Base-by-base conservation (phyloP, 192 early-diverging fungal genomes). In the Coemansia reversa region DNA sequence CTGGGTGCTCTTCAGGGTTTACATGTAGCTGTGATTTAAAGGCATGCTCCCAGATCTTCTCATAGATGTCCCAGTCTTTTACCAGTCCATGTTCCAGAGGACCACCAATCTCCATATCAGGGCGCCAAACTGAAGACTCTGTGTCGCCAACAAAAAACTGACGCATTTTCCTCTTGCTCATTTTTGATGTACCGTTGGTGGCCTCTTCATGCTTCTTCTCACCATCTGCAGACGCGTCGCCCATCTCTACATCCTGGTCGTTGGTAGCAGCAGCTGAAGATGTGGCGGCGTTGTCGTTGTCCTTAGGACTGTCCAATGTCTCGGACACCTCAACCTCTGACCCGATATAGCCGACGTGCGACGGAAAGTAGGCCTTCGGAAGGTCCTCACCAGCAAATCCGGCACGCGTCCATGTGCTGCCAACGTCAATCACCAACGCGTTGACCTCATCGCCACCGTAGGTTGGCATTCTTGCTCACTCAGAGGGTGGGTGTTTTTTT, bases 381-480 rank as follows among this genome's bases (percentile, higher is more conserved):
- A 87, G 84, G 77, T 99, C 96, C 68, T 98, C 96, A 59, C 97
- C 97, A n/a, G 95, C 93, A 77, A 91, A 97, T 55, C 97, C 97
- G 22, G 93, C 94, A 55, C 92, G 92, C 33, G 90, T 90, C 78
- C 86, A 89, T 48, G 87, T 86, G 63, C 89, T 87, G 45, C 97
- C 97, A 48, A 97, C 83, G 66, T 98, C 96, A 63, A 99, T 70
- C 32, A 99, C 95, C 19, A 99, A 68, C 7, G 94, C 96, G 52
- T 88, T 87, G 51, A 97, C 94, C 83, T 98, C 94, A 83, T 98
- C 95, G 62, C 81, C 71, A 49, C 82, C 83, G 57, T 85, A 85
- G 3, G 76, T 83, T n/a, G 69, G 76, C 81, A 84, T 81, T 24
- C 29, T 62, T 29, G 19, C 49, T 45, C 39, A 4, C 39, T 16